phyloP scores from a whole-genome alignment of 2,329 filamentous ascomycete genomes.

The Ceratocystis colombiana region DNA sequence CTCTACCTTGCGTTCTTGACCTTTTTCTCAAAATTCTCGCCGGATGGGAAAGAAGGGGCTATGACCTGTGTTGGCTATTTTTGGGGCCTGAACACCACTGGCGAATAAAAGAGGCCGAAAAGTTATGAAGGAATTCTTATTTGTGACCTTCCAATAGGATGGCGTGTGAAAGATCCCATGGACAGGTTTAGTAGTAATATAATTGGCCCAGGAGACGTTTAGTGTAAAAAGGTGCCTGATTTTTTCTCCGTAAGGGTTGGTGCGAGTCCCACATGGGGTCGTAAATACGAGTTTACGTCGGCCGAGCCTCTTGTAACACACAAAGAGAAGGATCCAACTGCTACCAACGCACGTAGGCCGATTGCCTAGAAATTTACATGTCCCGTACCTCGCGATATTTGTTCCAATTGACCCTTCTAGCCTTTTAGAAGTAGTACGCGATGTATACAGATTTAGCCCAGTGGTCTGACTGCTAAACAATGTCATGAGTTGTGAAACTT shows the following conservation, averaged over 20 bases:
- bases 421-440: neutral
- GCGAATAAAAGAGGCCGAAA: neutral
- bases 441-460: neutral
- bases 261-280: neutral
- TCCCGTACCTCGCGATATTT: too few relatives aligned
- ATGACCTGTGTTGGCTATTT: neutral
- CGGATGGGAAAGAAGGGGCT: neutral
- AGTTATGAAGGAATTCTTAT: neutral
- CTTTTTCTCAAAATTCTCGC: neutral
- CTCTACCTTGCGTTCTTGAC: neutral
- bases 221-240: neutral
- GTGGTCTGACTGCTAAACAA: neutral
- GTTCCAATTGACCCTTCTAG: neutral
- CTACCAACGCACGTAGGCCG: too few relatives aligned
- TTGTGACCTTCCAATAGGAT: neutral
- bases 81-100: constrained; percentile 6
- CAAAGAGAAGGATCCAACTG: neutral
- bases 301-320: constrained; percentile 16
- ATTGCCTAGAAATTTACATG: too few relatives aligned
- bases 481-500: too few relatives aligned
- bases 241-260: neutral
- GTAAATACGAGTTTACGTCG: constrained; percentile 23
- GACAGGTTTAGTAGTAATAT: neutral
- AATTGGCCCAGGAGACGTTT: neutral
- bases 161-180: neutral